Evolutionary conservation across 202 grass and related monocot genomes (phyloP).

Genomic region (Carex sylvatica): DNA sequence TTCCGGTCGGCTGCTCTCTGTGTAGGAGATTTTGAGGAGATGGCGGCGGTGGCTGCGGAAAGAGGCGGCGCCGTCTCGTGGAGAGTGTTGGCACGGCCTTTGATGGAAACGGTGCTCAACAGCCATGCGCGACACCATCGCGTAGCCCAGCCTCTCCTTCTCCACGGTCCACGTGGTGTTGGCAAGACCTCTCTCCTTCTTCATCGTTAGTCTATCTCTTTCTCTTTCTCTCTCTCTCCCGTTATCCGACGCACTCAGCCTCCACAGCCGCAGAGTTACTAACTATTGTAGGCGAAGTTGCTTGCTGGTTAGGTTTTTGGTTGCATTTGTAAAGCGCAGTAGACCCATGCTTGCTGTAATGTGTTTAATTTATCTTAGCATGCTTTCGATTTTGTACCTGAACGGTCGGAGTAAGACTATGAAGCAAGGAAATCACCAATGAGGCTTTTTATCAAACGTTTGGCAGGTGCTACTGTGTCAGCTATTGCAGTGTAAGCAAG

Average conservation of each 20-base stretch:
- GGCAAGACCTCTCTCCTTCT: conserved; percentile 91
- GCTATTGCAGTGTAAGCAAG: not conserved
- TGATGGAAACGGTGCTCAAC: conserved; percentile 82
- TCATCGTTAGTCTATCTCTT: conserved; percentile 25
- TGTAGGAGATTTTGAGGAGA: conserved; percentile 4
- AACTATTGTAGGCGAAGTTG: not conserved
- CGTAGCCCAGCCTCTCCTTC: conserved; percentile 63
- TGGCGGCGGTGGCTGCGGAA: conserved; percentile 34
- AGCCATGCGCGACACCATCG: conserved; percentile 60
- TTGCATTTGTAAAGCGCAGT: not conserved
- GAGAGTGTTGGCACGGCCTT: conserved; percentile 70
- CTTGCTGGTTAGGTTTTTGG: not conserved
- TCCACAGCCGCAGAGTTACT: not conserved
- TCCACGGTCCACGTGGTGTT: conserved; percentile 83
- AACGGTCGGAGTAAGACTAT: not conserved
- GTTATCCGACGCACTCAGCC: not conserved
- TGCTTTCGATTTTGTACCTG: not conserved
- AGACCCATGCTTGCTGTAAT: not conserved
- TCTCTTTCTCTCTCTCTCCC: not conserved
- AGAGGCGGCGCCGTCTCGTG: conserved; percentile 33
- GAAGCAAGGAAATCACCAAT: not conserved
- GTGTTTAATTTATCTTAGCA: not conserved
- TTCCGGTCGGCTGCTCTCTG: not conserved
- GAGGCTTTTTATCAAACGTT: not conserved
- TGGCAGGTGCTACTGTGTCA: not conserved